Evolutionary conservation across 208 protist species (phyloP), one percentile per base, ranked within the genome.

Genomic region (Giardia muris): DNA sequence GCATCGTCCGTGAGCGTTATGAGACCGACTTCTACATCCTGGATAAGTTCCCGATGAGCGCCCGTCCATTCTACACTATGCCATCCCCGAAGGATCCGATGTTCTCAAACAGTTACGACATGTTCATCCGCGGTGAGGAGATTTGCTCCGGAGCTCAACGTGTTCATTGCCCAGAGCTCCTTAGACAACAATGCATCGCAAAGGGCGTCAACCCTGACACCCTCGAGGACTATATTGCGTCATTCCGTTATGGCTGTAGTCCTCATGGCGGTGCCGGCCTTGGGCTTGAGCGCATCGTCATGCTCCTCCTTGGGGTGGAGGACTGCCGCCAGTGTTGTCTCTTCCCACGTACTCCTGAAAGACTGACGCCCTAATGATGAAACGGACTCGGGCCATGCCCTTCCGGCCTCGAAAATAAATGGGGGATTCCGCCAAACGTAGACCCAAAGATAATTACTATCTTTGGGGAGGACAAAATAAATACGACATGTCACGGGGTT

Each of bases 21-120:
- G 96, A 96, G 67, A 98, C 97, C 39, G 98, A 99, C 94, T 99
- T 99, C 94, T 99, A 98, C 95, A 98, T 99, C 92, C 94, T 99
- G 1, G 98, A 99, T 95, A 97, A 98, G 93, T 99, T 98, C 95
- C 98, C 98, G 3, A 94, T 96, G 42, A 92, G 89, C 19, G 95
- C 95, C 39, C 96, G 99, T 1, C 98, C 99, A 86, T 99, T 99
- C 96, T 99, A 99, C 96, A 99, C 99, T 43, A 99, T 99, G 98
- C 96, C 97, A 47, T 97, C 97, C 95, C 95, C 97, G 48, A 19
- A 86, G 0, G 44, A 91, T 86, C 90, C 93, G 87, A 88, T 89
- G 22, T 97, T 95, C 92, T 93, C 95, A 42, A 97, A 97, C 93
- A 96, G 96, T 57, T 99, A 99, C 95, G 99, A 99, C 95, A 96